Evolutionary conservation across 176 grass and related monocot genomes (phyloP).

Genomic region (Avena insularis): DNA sequence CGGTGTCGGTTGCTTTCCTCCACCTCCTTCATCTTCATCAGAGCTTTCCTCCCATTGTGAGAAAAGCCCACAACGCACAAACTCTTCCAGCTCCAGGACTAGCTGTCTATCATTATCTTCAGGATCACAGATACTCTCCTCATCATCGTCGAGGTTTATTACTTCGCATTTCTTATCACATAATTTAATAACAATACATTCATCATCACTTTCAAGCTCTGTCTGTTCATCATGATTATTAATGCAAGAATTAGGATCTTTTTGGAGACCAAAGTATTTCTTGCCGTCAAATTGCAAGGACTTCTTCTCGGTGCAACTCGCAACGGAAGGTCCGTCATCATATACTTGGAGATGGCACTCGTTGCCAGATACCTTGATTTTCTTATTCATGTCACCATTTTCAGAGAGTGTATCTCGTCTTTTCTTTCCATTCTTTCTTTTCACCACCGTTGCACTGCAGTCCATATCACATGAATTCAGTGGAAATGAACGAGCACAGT

Average conservation of each 20-base stretch:
- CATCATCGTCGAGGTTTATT: conserved; percentile 52
- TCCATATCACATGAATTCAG: conserved; percentile 3
- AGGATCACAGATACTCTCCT: conserved; percentile 28
- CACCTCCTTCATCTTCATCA: conserved; percentile 48
- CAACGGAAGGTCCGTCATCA: neutral
- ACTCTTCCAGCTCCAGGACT: conserved; percentile 67
- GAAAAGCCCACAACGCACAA: conserved; percentile 55
- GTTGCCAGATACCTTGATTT: conserved; percentile 12
- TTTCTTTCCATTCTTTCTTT: conserved; percentile 33
- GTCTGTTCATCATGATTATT: neutral
- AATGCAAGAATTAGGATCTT: neutral
- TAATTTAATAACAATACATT: conserved; percentile 42
- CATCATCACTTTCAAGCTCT: conserved; percentile 40
- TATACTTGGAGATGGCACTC: neutral
- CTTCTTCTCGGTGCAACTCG: neutral
- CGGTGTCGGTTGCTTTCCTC: conserved; percentile 12
- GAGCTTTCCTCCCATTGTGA: conserved; percentile 56
- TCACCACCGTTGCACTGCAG: neutral
- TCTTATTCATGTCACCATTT: conserved; percentile 28
- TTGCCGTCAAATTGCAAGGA: conserved; percentile 11
- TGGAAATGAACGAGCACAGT: neutral
- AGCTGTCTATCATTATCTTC: conserved; percentile 43
- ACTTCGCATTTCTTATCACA: conserved; percentile 40
- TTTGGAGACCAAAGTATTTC: neutral
- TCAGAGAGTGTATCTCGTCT: conserved; percentile 27